Base-by-base conservation (phyloP, 108 stramenopile genomes). In the Asterionellopsis glacialis region DNA sequence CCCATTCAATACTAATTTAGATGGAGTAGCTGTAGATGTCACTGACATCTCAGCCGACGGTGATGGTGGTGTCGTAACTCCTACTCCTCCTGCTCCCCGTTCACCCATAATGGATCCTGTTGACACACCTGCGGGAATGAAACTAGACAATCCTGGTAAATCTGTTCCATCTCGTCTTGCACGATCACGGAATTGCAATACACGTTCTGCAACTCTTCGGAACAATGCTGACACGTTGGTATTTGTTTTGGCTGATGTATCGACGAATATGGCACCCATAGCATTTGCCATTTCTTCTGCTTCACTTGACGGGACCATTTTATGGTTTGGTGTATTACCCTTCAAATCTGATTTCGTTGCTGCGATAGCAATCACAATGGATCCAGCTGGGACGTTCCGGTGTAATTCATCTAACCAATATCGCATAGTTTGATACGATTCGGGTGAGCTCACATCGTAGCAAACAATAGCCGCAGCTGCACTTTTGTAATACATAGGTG, bases 391-490 rank as follows among this genome's bases (percentile, higher is more conserved):
- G 41, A 41, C 48, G 19, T 76, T 67, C 9, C 57, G 59, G 22
- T 64, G 52, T 45, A 74, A 22, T 54, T 70, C 65, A 11, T 57
- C 62, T 22, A 59, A 25, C 61, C 68, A 73, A 14, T 52, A 61
- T 61, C 75, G 64, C 66, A 89, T 66, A 14, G 70, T 76, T 25
- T 83, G 77, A 55, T 80, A 88, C 13, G 74, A 80, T 18, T 65
- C 42, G 3, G 79, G 71, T 41, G 73, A 70, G 11, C 77, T 66
- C 11, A 76, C 69, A 63, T 88, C 87, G 57, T 89, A 93, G 43
- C 88, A 87, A 33, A 93, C 26, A 52, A 93, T 75, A 1, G 84
- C 86, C 0, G 88, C 91, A 1, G 86, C 80, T 10, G 88, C 84
- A 48, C 67, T 76, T 51, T 71, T 62, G 50, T 88, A 88, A 61